Percentiles rank a stretch among this genome's conserved stretches.
phyloP scores from a whole-genome alignment of 371 early-diverging fungal species.

The Racocetra persica region DNA sequence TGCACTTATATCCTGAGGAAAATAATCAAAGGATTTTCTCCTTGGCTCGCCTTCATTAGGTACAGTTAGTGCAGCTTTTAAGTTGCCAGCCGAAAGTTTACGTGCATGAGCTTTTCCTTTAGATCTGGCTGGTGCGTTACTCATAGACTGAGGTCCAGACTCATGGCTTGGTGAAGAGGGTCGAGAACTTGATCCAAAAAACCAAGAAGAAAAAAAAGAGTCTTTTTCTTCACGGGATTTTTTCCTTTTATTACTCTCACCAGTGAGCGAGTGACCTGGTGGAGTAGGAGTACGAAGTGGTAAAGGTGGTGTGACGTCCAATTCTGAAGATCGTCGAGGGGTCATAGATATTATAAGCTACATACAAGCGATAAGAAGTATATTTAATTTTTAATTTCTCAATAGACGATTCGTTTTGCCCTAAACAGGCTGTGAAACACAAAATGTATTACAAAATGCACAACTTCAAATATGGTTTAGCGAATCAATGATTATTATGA shows the following conservation, averaged over 20 bases:
- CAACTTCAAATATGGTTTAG: too few species aligned
- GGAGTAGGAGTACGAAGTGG: constrained; percentile 18
- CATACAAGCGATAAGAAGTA: constrained; percentile 6
- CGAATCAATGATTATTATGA: too few species aligned
- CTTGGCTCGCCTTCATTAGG: constrained; percentile 23
- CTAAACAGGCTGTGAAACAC: too few species aligned
- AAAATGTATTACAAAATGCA: too few species aligned
- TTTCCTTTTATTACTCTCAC: constrained; percentile 5
- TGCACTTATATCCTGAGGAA: constrained; percentile 9
- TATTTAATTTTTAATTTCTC: too few species aligned
- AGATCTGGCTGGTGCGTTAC: constrained; percentile 4
- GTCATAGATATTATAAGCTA: constrained; percentile 9
- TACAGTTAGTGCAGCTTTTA: constrained; percentile 12
- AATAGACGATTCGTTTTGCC: too few species aligned
- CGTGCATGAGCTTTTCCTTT: constrained; percentile 12
- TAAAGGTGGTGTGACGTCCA: constrained; percentile 28
- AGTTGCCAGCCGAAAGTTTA: constrained; percentile 35
- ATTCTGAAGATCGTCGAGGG: constrained; percentile 39
- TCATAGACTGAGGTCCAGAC: constrained; percentile 2
- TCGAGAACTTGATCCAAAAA: constrained; percentile 34
- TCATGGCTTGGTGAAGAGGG: constrained; percentile 33
- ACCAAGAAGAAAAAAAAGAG: background rate
- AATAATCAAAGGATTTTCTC: constrained; percentile 39
- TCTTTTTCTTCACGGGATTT: constrained; percentile 41
- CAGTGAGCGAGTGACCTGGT: background rate